Conservation (phyloP, 148 eudicot genomes). For the Rhododendron griersonianum region DNA sequence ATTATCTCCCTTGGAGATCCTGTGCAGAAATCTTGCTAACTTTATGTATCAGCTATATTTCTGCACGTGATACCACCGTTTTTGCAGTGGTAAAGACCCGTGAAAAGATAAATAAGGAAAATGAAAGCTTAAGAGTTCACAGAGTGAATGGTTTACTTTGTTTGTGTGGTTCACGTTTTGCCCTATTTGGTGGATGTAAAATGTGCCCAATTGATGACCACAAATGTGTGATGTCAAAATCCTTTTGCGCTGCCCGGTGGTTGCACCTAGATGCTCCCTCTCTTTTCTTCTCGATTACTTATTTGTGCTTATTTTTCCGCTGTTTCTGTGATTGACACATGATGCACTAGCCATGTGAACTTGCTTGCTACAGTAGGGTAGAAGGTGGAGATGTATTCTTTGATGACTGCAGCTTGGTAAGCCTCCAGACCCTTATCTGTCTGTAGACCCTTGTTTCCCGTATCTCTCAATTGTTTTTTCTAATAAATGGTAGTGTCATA, state of each 20-base stretch:
- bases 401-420: conserved; percentile 90
- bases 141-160: neutral
- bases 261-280: conserved; percentile 17
- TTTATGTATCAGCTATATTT: neutral
- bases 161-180: neutral
- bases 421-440: conserved; percentile 13
- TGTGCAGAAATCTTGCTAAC: neutral
- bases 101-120: neutral
- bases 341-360: conserved; percentile 77
- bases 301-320: conserved; percentile 27
- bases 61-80: neutral
- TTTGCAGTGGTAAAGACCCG: neutral
- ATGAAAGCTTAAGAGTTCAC: neutral
- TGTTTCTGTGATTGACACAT: conserved; percentile 33
- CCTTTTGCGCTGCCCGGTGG: conserved; percentile 11
- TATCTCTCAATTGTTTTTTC: neutral
- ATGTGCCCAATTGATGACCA: neutral
- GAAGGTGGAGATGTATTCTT: conserved; percentile 93
- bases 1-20: neutral
- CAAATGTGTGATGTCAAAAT: neutral
- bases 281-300: conserved; percentile 8
- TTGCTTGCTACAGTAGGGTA: conserved; percentile 93
- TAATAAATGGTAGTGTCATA: neutral
- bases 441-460: neutral
- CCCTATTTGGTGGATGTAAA: neutral